phyloP scores from a whole-genome alignment of 208 protist species.

The Wallacemonas sp. region DNA sequence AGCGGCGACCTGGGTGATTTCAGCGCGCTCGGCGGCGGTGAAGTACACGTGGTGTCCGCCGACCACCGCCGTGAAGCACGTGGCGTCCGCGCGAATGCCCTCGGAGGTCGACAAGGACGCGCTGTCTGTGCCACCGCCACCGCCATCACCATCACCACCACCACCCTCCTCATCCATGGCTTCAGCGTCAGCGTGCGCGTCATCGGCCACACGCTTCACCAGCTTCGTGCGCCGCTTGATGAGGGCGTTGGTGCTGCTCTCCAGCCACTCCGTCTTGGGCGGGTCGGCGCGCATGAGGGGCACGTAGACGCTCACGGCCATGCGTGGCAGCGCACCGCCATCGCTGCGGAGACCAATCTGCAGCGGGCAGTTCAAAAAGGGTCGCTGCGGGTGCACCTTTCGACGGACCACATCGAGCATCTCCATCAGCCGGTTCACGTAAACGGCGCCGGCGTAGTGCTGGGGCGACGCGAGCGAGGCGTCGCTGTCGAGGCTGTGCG shows the following conservation, averaged over 20 bases:
- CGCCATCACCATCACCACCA: slow-evolving; percentile 12
- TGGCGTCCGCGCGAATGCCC: slow-evolving; percentile 16
- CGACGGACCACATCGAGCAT: slow-evolving; percentile 39
- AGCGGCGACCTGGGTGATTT: slow-evolving; percentile 36
- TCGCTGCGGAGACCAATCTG: slow-evolving; percentile 38
- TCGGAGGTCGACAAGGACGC: slow-evolving; percentile 9
- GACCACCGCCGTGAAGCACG: slow-evolving; percentile 25
- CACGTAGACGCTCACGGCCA: slow-evolving; percentile 70
- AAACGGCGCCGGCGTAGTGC: slow-evolving; percentile 17
- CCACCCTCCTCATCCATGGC: slow-evolving; percentile 18
- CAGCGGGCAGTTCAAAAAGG: slow-evolving; percentile 42
- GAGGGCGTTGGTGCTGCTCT: slow-evolving; percentile 52
- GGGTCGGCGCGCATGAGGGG: slow-evolving; percentile 40
- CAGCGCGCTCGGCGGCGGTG: slow-evolving; percentile 35
- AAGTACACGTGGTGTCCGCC: slow-evolving; percentile 44
- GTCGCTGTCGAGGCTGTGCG: not conserved
- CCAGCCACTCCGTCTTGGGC: slow-evolving; percentile 37
- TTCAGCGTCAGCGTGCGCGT: not conserved
- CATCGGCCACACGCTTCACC: slow-evolving; percentile 19
- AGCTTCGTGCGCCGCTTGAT: slow-evolving; percentile 43
- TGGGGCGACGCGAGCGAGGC: not conserved
- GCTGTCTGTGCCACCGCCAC: too few relatives aligned
- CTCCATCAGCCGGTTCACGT: slow-evolving; percentile 23
- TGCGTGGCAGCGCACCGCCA: slow-evolving; percentile 43
- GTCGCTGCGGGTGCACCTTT: slow-evolving; percentile 52